Evolutionary conservation across 2,329 filamentous ascomycete genomes (phyloP).

Genomic region (Alternaria viburni): DNA sequence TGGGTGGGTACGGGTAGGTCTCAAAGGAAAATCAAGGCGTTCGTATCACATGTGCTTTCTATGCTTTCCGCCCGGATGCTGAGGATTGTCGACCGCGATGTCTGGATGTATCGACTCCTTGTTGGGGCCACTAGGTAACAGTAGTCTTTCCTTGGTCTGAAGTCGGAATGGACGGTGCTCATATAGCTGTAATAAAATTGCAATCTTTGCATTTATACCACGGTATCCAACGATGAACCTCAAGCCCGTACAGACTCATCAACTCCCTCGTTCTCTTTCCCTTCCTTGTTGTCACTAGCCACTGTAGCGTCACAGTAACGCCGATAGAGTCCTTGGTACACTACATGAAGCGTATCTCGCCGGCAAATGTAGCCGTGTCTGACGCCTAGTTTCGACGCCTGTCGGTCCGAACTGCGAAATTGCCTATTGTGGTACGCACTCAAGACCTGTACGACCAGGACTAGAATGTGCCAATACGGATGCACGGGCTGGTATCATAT

Average conservation of each 20-base stretch:
- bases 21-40: constrained; percentile 7
- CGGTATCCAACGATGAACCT: not conserved
- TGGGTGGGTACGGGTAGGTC: constrained; percentile 4
- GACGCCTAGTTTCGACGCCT: constrained; percentile 7
- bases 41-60: constrained; percentile 2
- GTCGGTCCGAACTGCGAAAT: not conserved
- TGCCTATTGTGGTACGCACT: constrained; percentile 3
- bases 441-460: not conserved
- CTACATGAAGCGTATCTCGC: not conserved
- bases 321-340: not conserved
- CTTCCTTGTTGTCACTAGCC: not conserved
- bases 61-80: not conserved
- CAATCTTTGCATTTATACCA: not conserved
- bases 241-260: not conserved
- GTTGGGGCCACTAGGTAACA: constrained; percentile 4
- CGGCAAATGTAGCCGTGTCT: constrained; percentile 6
- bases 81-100: constrained; percentile 5
- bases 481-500: not conserved
- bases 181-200: constrained; percentile 11
- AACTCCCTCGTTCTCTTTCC: not conserved
- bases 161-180: not conserved
- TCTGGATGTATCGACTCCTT: not conserved
- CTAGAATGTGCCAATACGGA: not conserved
- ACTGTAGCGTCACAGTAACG: not conserved
- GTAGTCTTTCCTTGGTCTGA: not conserved